A percentile compares a stretch with the other conserved stretches of the same genome.
phyloP scores from a whole-genome alignment of 495 filamentous ascomycete species.

The Diplogelasinospora grovesii region DNA sequence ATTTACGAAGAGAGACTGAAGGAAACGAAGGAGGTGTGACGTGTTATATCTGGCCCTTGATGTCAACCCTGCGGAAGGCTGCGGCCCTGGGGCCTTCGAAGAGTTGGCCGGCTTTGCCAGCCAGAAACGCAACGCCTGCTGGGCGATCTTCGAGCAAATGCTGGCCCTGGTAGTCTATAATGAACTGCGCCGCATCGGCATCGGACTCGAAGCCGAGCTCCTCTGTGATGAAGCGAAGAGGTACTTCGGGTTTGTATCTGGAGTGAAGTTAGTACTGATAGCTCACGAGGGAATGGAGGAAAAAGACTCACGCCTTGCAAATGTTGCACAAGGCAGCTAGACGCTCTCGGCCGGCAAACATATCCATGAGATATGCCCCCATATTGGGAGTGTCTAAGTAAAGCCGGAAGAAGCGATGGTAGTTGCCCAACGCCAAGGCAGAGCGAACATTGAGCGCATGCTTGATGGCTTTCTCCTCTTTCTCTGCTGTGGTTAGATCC shows the following conservation, averaged over 20 bases:
- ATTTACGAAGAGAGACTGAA: slow-evolving; percentile 12
- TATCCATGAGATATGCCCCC: slow-evolving; percentile 98
- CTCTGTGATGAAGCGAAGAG: slow-evolving; percentile 85
- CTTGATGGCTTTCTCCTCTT: slow-evolving; percentile 71
- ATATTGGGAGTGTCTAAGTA: slow-evolving; percentile 94
- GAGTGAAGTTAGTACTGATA: slow-evolving; percentile 27
- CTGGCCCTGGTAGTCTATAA: slow-evolving; percentile 68
- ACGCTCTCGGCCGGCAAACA: slow-evolving; percentile 92
- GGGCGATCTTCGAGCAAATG: slow-evolving; percentile 72
- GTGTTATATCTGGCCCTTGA: slow-evolving; percentile 94
- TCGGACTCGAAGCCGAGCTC: slow-evolving; percentile 94
- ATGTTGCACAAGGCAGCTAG: slow-evolving; percentile 82
- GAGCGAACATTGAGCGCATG: slow-evolving; percentile 91
- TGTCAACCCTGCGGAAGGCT: slow-evolving; percentile 83
- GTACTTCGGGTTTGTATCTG: slow-evolving; percentile 87
- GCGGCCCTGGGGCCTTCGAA: slow-evolving; percentile 67
- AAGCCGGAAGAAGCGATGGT: slow-evolving; percentile 92
- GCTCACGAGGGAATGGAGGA: background rate
- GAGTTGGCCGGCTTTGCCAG: slow-evolving; percentile 60
- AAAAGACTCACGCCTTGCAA: slow-evolving; percentile 69
- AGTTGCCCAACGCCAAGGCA: slow-evolving; percentile 86
- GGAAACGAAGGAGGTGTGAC: slow-evolving; percentile 3
- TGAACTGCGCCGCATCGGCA: slow-evolving; percentile 80
- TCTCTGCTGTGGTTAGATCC: slow-evolving; percentile 96
- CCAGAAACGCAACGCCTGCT: slow-evolving; percentile 65